Conservation (phyloP, 768 basidiomycete genomes). For the Psilocybe cubensis region DNA sequence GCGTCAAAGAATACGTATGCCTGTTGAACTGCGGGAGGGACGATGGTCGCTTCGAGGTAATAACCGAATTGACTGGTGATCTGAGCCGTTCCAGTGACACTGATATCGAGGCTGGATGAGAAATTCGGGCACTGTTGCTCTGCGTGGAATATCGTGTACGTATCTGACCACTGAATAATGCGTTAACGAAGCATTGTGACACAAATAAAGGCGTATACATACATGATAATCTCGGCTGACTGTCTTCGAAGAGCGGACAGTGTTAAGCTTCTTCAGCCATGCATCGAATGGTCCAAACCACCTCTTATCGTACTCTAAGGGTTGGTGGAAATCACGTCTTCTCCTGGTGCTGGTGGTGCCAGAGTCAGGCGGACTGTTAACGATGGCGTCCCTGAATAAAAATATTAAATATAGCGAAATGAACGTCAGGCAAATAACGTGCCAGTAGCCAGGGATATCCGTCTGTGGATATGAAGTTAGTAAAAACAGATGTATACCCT, state of each 20-base stretch:
- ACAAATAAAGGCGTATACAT: too few relatives aligned
- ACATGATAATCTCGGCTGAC: too few relatives aligned
- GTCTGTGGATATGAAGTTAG: not conserved
- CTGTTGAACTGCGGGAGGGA: slow-evolving; percentile 25
- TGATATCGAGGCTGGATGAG: slow-evolving; percentile 20
- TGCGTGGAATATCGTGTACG: slow-evolving; percentile 25
- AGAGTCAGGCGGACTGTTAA: slow-evolving; percentile 19
- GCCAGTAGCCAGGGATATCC: slow-evolving; percentile 1
- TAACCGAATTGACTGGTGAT: slow-evolving; percentile 21
- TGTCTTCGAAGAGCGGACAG: slow-evolving; percentile 2
- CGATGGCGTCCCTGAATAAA: slow-evolving; percentile 17
- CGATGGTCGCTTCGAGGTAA: slow-evolving; percentile 25
- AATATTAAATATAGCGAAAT: not conserved
- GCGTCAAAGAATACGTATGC: slow-evolving; percentile 3
- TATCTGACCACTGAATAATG: slow-evolving; percentile 21
- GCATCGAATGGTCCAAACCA: slow-evolving; percentile 26
- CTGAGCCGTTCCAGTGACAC: slow-evolving; percentile 12
- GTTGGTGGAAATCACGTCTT: slow-evolving; percentile 22
- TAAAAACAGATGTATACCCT: not conserved
- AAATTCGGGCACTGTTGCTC: slow-evolving; percentile 27
- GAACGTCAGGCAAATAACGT: not conserved
- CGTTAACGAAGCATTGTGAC: slow-evolving; percentile 7
- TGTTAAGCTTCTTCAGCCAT: slow-evolving; percentile 23
- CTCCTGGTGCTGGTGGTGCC: slow-evolving; percentile 16
- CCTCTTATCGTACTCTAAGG: slow-evolving; percentile 16